phyloP scores from a whole-genome alignment of 176 grass and related monocot genomes.

The Lolium rigidum region DNA sequence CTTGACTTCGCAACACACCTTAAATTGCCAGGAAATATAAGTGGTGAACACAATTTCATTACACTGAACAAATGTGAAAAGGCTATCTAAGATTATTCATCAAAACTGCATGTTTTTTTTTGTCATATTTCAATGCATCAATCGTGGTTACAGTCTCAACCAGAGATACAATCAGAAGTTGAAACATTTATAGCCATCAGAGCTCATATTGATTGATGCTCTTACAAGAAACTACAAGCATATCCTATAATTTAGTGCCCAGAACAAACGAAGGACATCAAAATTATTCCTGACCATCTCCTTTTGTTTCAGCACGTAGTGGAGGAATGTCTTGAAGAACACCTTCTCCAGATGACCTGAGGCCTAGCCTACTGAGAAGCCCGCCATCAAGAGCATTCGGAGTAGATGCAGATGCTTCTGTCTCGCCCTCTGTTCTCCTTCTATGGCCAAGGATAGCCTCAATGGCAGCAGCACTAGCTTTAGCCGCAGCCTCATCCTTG shows the following conservation, averaged over 20 bases:
- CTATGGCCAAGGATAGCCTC: slow-evolving; percentile 67
- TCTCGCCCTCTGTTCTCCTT: slow-evolving; percentile 56
- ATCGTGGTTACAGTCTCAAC: background rate
- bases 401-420: slow-evolving; percentile 20
- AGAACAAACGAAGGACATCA: slow-evolving; percentile 19
- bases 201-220: background rate
- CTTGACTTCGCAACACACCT: background rate
- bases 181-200: background rate
- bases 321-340: slow-evolving; percentile 16
- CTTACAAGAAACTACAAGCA: background rate
- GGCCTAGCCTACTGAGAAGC: slow-evolving; percentile 46
- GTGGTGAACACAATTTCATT: background rate
- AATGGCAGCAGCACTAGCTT: slow-evolving; percentile 83
- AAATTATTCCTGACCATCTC: slow-evolving; percentile 12
- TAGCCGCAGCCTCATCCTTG: slow-evolving; percentile 74
- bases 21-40: background rate
- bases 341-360: slow-evolving; percentile 35
- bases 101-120: background rate
- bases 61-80: background rate
- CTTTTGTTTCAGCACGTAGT: slow-evolving; percentile 10
- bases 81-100: background rate
- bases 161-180: background rate
- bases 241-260: background rate
- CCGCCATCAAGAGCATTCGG: slow-evolving; percentile 28
- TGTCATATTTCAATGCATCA: background rate